Conservation (phyloP, 2,329 filamentous ascomycete genomes). For the Cladosporium sp. region DNA sequence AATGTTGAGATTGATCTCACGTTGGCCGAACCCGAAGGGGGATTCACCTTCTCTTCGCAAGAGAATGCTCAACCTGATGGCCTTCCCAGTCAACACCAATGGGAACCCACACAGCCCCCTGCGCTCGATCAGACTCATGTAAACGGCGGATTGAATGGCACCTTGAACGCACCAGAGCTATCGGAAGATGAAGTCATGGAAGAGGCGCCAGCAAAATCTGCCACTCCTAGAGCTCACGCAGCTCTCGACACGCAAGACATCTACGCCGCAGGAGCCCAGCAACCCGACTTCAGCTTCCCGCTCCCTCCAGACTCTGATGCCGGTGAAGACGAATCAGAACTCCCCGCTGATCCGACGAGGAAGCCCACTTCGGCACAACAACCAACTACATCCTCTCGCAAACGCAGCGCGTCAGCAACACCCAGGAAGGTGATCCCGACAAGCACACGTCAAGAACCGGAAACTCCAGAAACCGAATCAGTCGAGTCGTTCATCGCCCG, state of each 20-base stretch:
- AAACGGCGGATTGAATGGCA: not conserved
- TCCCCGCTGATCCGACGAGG: not conserved
- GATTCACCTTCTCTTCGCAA: slow-evolving; percentile 28
- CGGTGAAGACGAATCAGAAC: slow-evolving; percentile 14
- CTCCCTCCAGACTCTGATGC: slow-evolving; percentile 29
- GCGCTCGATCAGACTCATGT: not conserved
- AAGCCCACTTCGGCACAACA: not conserved
- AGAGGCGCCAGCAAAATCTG: not conserved
- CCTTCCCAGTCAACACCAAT: not conserved
- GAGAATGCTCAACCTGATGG: not conserved
- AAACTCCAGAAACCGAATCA: slow-evolving; percentile 10
- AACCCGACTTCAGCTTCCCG: slow-evolving; percentile 34
- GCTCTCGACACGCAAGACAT: slow-evolving; percentile 39
- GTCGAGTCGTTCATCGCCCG: slow-evolving; percentile 34
- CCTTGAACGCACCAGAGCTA: not conserved
- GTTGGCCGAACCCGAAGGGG: slow-evolving; percentile 33
- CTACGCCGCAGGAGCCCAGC: slow-evolving; percentile 35
- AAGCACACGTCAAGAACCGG: not conserved
- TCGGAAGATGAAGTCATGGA: slow-evolving; percentile 1
- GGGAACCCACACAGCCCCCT: not conserved
- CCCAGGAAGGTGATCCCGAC: not conserved
- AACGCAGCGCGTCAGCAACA: not conserved
- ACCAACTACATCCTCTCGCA: slow-evolving; percentile 12
- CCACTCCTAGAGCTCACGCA: not conserved
- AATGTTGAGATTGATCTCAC: slow-evolving; percentile 29